Evolutionary conservation across 352 stramenopile genomes (phyloP).

Genomic region (Plasmopara viticola): DNA sequence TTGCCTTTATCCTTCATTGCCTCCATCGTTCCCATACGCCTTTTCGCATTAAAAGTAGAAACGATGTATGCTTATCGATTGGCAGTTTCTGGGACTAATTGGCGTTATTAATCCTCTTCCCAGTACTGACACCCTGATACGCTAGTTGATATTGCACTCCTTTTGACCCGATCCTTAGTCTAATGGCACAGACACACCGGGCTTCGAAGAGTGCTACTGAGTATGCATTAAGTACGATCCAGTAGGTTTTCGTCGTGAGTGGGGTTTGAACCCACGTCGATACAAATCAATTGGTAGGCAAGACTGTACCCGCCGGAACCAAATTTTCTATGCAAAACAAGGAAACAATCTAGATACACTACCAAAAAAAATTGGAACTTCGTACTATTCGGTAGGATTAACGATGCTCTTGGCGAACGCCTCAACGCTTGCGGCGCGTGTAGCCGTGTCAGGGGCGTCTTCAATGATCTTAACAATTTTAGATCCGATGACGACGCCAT

Average conservation of each 20-base stretch:
- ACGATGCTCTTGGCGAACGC: slow-evolving; percentile 76
- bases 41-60: slow-evolving; percentile 8
- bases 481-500: slow-evolving; percentile 87
- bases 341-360: no score
- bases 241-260: slow-evolving; percentile 3
- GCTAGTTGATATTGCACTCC: slow-evolving; percentile 66
- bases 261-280: slow-evolving; percentile 61
- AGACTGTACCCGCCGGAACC: background rate
- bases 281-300: background rate
- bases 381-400: slow-evolving; percentile 9
- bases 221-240: slow-evolving; percentile 10
- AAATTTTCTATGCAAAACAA: background rate
- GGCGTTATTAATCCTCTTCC: slow-evolving; percentile 28
- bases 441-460: slow-evolving; percentile 45
- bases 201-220: slow-evolving; percentile 80
- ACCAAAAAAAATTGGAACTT: no score
- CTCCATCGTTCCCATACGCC: slow-evolving; percentile 21
- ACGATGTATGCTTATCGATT: slow-evolving; percentile 73
- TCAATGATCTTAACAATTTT: slow-evolving; percentile 86
- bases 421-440: slow-evolving; percentile 64
- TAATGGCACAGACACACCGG: slow-evolving; percentile 84
- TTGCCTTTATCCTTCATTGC: slow-evolving; percentile 57
- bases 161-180: slow-evolving; percentile 88
- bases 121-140: slow-evolving; percentile 85
- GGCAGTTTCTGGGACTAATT: slow-evolving; percentile 74